A percentile compares a stretch with the other conserved stretches of the same genome.
Conservation (phyloP, 2,329 filamentous ascomycete genomes). For the Neoascochyta sp. region DNA sequence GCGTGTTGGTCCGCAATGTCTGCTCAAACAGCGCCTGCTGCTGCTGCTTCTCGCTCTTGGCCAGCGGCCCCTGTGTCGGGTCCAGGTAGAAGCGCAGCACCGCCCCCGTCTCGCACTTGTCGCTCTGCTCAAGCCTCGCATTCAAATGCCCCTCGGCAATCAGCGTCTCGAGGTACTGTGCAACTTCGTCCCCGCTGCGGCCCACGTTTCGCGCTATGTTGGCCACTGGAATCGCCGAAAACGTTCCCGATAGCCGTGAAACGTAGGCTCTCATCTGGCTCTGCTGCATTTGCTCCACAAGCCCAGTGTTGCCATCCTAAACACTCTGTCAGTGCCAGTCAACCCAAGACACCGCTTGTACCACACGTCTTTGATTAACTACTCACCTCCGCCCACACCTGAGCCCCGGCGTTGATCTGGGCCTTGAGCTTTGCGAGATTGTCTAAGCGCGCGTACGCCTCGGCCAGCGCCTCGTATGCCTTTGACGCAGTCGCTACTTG, state of each 20-base stretch:
- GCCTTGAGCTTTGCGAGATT: conserved; percentile 55
- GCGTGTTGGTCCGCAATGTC: conserved; percentile 47
- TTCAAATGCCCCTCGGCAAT: conserved; percentile 51
- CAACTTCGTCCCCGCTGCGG: conserved; percentile 49
- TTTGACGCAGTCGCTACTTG: conserved; percentile 58
- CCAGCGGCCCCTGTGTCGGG: conserved; percentile 35
- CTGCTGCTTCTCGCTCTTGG: conserved; percentile 41
- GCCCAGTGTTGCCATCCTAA: conserved; percentile 66
- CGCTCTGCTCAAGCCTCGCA: conserved; percentile 48
- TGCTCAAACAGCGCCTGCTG: conserved; percentile 48
- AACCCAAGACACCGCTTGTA: conserved; percentile 8
- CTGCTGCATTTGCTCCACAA: conserved; percentile 65
- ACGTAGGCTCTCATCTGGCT: conserved; percentile 76
- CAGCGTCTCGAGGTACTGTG: conserved; percentile 52
- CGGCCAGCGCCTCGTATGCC: conserved; percentile 67
- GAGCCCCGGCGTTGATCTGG: conserved; percentile 58
- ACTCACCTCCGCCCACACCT: conserved; percentile 58
- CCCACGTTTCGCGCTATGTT: conserved; percentile 52
- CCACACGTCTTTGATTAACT: conserved; percentile 12
- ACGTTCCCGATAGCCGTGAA: conserved; percentile 67
- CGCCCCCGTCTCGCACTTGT: conserved; percentile 37
- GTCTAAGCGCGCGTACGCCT: conserved; percentile 57
- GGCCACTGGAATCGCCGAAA: conserved; percentile 58
- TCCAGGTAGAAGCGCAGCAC: conserved; percentile 54
- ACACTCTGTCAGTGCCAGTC: conserved; percentile 15